phyloP scores from a whole-genome alignment of 2,329 filamentous ascomycete species.

The Epichloe scottii region DNA sequence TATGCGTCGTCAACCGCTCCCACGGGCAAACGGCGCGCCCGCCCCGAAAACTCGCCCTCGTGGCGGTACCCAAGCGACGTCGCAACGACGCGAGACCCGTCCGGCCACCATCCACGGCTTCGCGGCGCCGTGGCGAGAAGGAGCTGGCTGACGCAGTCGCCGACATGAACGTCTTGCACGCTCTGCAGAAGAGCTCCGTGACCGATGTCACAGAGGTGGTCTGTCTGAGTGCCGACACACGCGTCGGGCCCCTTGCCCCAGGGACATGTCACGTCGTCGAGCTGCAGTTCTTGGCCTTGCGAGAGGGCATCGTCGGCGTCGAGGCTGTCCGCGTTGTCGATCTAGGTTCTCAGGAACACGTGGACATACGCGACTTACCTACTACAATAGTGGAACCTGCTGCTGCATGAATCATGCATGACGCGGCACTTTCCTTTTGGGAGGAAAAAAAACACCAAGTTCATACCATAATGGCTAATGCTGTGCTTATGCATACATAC shows the following conservation, averaged over 20 bases:
- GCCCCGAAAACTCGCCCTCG: constrained; percentile 56
- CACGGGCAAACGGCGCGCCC: constrained; percentile 28
- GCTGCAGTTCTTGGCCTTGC: constrained; percentile 57
- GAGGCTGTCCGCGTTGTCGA: constrained; percentile 65
- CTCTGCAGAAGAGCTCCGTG: constrained; percentile 53
- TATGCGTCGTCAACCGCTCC: constrained; percentile 66
- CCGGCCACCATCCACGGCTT: constrained; percentile 38
- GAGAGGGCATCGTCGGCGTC: constrained; percentile 53
- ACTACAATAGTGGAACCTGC: constrained; percentile 44
- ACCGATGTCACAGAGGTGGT: constrained; percentile 55
- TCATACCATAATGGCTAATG: background rate
- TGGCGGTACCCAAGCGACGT: constrained; percentile 53
- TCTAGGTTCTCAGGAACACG: constrained; percentile 59
- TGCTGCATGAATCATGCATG: constrained; percentile 3
- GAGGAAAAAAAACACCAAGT: background rate
- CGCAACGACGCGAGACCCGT: constrained; percentile 41
- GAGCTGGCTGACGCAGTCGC: constrained; percentile 52
- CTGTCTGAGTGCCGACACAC: constrained; percentile 63
- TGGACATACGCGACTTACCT: constrained; percentile 64
- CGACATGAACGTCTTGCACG: constrained; percentile 60
- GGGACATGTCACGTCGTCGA: constrained; percentile 63
- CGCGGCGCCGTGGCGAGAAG: constrained; percentile 22
- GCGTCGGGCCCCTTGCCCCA: constrained; percentile 59
- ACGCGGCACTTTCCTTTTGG: background rate
- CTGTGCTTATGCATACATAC: background rate